Conservation (phyloP, 1,284 basidiomycete species). For the Moniliella sp. region DNA sequence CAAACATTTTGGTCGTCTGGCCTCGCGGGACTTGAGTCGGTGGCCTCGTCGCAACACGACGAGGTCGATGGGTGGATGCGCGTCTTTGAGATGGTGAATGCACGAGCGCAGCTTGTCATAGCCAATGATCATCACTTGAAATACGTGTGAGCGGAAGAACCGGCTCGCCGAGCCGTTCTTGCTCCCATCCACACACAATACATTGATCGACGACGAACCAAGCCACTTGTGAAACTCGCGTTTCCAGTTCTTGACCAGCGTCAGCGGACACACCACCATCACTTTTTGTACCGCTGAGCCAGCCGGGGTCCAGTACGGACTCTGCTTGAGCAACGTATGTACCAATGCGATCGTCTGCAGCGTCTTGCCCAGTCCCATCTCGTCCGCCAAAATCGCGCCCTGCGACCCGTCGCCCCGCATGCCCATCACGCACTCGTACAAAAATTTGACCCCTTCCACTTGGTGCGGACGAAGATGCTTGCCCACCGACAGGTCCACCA, state of each 20-base stretch:
- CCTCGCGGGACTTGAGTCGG: constrained; percentile 70
- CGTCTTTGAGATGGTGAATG: constrained; percentile 13
- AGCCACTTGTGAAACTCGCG: constrained; percentile 76
- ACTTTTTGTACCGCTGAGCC: constrained; percentile 18
- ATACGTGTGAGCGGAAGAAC: constrained; percentile 38
- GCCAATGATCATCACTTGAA: constrained; percentile 70
- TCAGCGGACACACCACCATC: constrained; percentile 76
- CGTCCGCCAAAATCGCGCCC: constrained; percentile 96
- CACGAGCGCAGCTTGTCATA: constrained; percentile 49
- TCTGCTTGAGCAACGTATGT: constrained; percentile 16
- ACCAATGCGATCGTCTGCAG: constrained; percentile 29
- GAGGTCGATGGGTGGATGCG: constrained; percentile 58
- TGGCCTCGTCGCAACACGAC: constrained; percentile 95
- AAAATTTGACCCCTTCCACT: constrained; percentile 91
- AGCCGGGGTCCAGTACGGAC: constrained; percentile 23
- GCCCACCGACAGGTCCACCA: constrained; percentile 68
- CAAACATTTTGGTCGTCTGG: constrained; percentile 74
- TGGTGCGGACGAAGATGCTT: constrained; percentile 89
- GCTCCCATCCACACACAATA: constrained; percentile 54
- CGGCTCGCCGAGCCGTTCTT: constrained; percentile 14
- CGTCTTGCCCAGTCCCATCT: constrained; percentile 51
- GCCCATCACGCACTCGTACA: constrained; percentile 83
- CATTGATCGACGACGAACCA: constrained; percentile 52
- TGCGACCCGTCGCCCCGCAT: constrained; percentile 59
- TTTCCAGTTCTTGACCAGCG: constrained; percentile 84